Base-by-base conservation (phyloP, 306 rosid species). In the Fagus sylvatica region DNA sequence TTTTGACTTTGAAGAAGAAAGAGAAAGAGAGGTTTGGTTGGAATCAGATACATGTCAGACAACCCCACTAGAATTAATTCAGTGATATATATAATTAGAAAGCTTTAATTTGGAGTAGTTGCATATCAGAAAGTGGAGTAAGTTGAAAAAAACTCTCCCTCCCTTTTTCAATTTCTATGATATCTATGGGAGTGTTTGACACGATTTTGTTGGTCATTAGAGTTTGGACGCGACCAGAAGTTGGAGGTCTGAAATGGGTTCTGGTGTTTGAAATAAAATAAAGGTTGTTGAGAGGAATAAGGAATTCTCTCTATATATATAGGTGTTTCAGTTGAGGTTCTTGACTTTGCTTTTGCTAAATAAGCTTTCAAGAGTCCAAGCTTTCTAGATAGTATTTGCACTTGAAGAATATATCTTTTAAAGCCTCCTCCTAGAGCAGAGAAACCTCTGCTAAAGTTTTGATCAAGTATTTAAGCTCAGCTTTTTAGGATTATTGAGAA, bases 161-260 rank as follows among this genome's bases (percentile, higher is more conserved):
- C 34, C 39, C 49, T 54, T 55, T 78, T 69, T 55, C 73, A 61
- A 13, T 30, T 8, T 8, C 1, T 22, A 57, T 6, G 16, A 11
- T 19, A 9, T 57, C 28, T 8, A n/a, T 16, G 11, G 43, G 72
- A 43, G 80, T 83, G 59, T 82, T 84, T 81, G 74, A 81, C 88
- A 77, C 85, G 85, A 22, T 83, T 79, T 78, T 57, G 37, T 77
- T 79, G 6, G 71, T 41, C 53, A 19, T 54, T 53, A 40, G 8
- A 28, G 7, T 13, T 28, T 54, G 42, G 42, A 53, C 19, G 5
- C 39, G 36, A 56, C 10, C 12, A 34, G 36, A 62, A 73, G 73
- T 53, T 39, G 32, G 5, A 32, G 71, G 71, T 66, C 49, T 33
- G 41, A 61, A 61, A 33, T 33, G 68, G 68, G 41, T 61, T 61